A percentile compares a stretch with the other conserved stretches of the same genome.
Evolutionary conservation across 208 protist genomes (phyloP).

Genomic region (Crithidia sp.): DNA sequence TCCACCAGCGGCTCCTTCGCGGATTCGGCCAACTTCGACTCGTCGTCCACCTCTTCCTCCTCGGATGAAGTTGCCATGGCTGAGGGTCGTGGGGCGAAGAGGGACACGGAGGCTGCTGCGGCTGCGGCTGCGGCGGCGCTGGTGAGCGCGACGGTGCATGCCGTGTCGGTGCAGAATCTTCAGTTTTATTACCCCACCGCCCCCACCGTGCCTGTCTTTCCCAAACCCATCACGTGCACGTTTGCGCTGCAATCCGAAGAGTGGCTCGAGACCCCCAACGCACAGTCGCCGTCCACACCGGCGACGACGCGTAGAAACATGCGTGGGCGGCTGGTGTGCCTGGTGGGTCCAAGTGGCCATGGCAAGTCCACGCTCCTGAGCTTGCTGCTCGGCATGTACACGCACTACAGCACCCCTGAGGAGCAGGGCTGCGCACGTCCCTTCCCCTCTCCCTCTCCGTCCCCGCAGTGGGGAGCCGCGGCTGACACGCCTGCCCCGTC

Average conservation of each 20-base stretch:
- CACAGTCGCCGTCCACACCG: slow-evolving; percentile 10
- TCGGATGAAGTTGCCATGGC: neutral
- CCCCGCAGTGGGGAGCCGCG: neutral
- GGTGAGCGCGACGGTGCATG: slow-evolving; percentile 24
- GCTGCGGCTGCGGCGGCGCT: slow-evolving; percentile 25
- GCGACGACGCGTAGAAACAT: neutral
- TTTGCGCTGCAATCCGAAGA: slow-evolving; percentile 22
- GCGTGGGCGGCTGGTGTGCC: slow-evolving; percentile 56
- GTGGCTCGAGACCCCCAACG: slow-evolving; percentile 16
- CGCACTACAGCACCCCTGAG: slow-evolving; percentile 23
- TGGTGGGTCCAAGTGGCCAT: slow-evolving; percentile 66
- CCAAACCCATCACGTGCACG: slow-evolving; percentile 23
- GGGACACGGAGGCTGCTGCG: slow-evolving; percentile 15
- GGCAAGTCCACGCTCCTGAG: slow-evolving; percentile 83
- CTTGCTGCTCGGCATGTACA: slow-evolving; percentile 73
- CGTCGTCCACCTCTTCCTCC: neutral
- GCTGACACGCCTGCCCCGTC: neutral
- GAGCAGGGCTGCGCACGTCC: neutral
- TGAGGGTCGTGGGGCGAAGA: neutral
- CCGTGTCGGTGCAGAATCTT: slow-evolving; percentile 33
- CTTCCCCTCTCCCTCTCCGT: neutral
- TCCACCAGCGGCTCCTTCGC: neutral
- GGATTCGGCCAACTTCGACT: neutral
- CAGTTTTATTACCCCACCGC: slow-evolving; percentile 73
- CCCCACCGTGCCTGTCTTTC: slow-evolving; percentile 67